Percentiles rank a stretch among this genome's conserved stretches.
Evolutionary conservation across 2,329 filamentous ascomycete genomes (phyloP).

Genomic region (Talaromyces sp.): DNA sequence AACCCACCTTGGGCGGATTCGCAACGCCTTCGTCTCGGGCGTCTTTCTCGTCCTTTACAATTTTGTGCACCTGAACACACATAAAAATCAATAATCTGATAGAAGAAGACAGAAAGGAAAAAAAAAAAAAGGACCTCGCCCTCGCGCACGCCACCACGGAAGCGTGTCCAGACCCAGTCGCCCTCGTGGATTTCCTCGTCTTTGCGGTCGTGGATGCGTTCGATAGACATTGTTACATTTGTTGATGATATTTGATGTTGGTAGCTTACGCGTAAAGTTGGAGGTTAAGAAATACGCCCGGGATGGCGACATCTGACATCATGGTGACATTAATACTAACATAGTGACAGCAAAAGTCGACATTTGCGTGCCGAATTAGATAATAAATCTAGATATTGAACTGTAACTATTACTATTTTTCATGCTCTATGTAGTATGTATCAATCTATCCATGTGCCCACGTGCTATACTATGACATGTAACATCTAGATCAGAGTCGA

Average conservation of each 20-base stretch:
- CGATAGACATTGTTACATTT: constrained; percentile 16
- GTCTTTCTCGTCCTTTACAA: constrained; percentile 19
- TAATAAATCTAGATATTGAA: background rate
- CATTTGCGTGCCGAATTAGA: background rate
- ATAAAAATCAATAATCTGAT: background rate
- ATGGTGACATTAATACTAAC: background rate
- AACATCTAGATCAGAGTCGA: background rate
- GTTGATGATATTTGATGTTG: background rate
- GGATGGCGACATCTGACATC: background rate
- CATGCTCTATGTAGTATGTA: background rate
- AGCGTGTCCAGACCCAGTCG: constrained; percentile 20
- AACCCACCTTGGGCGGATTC: constrained; percentile 21
- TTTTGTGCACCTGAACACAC: constrained; percentile 16
- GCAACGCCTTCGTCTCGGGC: constrained; percentile 20
- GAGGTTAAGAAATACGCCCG: background rate
- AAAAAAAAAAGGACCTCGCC: constrained; percentile 1
- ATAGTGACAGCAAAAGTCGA: no score
- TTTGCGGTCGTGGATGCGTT: constrained; percentile 19
- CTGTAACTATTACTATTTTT: background rate
- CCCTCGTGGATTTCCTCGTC: constrained; percentile 19
- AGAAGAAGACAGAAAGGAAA: background rate
- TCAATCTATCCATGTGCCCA: background rate
- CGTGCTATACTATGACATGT: background rate
- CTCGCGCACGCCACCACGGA: constrained; percentile 18
- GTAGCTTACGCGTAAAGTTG: background rate